phyloP scores from a whole-genome alignment of 2,329 filamentous ascomycete genomes.

The Ascochyta koolunga region DNA sequence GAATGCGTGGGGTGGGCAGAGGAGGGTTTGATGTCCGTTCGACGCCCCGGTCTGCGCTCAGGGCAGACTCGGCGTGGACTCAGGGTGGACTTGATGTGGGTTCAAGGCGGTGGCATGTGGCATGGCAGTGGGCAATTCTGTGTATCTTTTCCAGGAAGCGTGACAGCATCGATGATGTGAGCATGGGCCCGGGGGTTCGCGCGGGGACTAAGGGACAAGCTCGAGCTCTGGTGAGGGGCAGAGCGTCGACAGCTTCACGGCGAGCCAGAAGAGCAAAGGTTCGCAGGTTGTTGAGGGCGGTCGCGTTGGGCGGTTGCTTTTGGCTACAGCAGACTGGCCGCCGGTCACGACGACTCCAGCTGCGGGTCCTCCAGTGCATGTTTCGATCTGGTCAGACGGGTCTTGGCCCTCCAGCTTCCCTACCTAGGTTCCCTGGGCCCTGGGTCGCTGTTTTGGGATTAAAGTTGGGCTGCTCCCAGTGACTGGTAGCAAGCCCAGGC shows the following conservation, averaged over 20 bases:
- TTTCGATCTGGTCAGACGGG: slow-evolving; percentile 29
- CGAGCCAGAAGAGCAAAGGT: background rate
- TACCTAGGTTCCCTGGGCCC: too few relatives aligned
- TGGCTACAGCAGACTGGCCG: slow-evolving; percentile 24
- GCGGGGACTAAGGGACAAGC: slow-evolving; percentile 17
- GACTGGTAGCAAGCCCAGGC: slow-evolving; percentile 21
- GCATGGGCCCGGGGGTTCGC: slow-evolving; percentile 11
- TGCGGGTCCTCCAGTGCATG: slow-evolving; percentile 21
- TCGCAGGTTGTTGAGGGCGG: background rate
- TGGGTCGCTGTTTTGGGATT: slow-evolving; percentile 34
- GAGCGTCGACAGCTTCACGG: slow-evolving; percentile 15
- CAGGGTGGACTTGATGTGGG: too few relatives aligned
- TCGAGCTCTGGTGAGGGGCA: slow-evolving; percentile 13
- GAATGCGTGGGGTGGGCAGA: slow-evolving; percentile 32
- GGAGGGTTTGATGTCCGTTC: slow-evolving; percentile 26
- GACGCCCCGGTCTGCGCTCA: slow-evolving; percentile 15
- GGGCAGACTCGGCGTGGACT: background rate
- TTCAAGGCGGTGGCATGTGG: slow-evolving; percentile 5
- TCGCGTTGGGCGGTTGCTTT: slow-evolving; percentile 29
- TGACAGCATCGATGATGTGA: too few relatives aligned
- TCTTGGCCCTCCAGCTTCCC: slow-evolving; percentile 26
- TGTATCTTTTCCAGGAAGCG: slow-evolving; percentile 23
- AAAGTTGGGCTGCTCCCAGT: slow-evolving; percentile 28
- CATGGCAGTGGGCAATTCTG: slow-evolving; percentile 27
- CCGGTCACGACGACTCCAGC: slow-evolving; percentile 22